Percentiles rank a stretch among this genome's conserved stretches.
Evolutionary conservation across 2,329 filamentous ascomycete genomes (phyloP).

Genomic region (Ampelomyces quisqualis): DNA sequence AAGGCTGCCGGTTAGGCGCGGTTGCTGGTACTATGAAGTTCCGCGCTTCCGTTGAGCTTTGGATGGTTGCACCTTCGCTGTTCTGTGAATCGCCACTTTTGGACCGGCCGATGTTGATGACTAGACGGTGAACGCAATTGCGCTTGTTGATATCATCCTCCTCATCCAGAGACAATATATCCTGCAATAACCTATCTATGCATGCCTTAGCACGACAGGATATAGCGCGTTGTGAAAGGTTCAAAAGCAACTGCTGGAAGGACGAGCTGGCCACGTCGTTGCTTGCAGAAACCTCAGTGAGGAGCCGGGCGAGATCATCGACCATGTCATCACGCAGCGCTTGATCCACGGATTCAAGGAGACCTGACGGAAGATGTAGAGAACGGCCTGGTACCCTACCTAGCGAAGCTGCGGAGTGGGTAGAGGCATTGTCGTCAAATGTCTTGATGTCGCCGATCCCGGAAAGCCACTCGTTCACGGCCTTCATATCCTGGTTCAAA

Average conservation of each 20-base stretch:
- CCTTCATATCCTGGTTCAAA: constrained; percentile 60
- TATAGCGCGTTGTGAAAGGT: constrained; percentile 75
- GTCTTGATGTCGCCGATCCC: constrained; percentile 74
- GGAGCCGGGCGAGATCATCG: constrained; percentile 54
- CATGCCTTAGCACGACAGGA: constrained; percentile 67
- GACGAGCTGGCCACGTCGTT: constrained; percentile 51
- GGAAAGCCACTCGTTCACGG: constrained; percentile 90
- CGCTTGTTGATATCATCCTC: constrained; percentile 90
- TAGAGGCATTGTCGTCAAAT: constrained; percentile 72
- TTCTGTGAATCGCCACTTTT: constrained; percentile 55
- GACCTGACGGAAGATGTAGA: constrained; percentile 66
- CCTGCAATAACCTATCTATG: constrained; percentile 68
- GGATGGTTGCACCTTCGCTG: constrained; percentile 54
- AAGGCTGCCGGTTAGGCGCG: constrained; percentile 63
- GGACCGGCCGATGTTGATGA: constrained; percentile 86
- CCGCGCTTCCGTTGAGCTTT: constrained; percentile 57
- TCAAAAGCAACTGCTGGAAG: constrained; percentile 70
- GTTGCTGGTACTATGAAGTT: constrained; percentile 80
- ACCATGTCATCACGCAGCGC: constrained; percentile 70
- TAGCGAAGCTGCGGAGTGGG: constrained; percentile 68
- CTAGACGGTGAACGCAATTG: constrained; percentile 88
- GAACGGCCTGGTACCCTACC: constrained; percentile 75
- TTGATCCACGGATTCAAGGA: constrained; percentile 71
- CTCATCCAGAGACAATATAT: constrained; percentile 74
- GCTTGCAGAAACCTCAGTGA: constrained; percentile 60